Evolutionary conservation across 345 rosid genomes (phyloP).

Genomic region (Turritis glabra): DNA sequence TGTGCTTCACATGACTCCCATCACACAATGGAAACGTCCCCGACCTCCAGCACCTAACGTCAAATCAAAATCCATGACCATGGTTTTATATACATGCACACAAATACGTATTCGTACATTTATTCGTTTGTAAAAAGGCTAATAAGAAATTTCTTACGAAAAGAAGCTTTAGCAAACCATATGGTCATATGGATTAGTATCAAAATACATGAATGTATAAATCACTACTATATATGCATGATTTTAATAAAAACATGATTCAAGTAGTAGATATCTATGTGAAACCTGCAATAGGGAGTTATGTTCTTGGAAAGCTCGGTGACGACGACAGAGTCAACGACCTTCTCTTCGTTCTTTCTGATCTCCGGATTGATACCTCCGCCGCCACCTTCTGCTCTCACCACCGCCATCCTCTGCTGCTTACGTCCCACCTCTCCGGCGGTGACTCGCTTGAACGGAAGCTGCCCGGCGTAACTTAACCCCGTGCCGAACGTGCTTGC

Average conservation of each 20-base stretch:
- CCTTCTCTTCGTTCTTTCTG: conserved; percentile 85
- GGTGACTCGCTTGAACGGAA: conserved; percentile 26
- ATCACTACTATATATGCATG: not conserved
- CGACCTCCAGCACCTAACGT: conserved; percentile 88
- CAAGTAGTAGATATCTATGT: not conserved
- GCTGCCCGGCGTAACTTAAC: conserved; percentile 37
- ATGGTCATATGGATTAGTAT: not conserved
- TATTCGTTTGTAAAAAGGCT: not conserved
- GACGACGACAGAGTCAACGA: conserved; percentile 72
- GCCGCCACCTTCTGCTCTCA: conserved; percentile 66
- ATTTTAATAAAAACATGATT: not conserved
- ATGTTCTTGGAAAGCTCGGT: conserved; percentile 81
- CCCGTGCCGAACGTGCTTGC: conserved; percentile 26
- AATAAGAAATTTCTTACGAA: not conserved
- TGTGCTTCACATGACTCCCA: conserved; percentile 93
- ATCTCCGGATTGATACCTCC: conserved; percentile 70
- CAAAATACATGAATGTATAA: not conserved
- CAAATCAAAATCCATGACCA: not conserved
- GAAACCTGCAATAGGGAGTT: conserved; percentile 83
- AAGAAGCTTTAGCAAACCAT: not conserved
- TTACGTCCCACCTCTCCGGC: conserved; percentile 17
- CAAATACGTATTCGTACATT: not conserved
- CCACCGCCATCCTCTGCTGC: conserved; percentile 47
- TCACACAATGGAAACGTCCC: conserved; percentile 89
- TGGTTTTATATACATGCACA: not conserved